Evolutionary conservation across 225 moss, liverwort and hornwort species (phyloP), one percentile per base, ranked within the genome.

Genomic region (Polytrichum commune): DNA sequence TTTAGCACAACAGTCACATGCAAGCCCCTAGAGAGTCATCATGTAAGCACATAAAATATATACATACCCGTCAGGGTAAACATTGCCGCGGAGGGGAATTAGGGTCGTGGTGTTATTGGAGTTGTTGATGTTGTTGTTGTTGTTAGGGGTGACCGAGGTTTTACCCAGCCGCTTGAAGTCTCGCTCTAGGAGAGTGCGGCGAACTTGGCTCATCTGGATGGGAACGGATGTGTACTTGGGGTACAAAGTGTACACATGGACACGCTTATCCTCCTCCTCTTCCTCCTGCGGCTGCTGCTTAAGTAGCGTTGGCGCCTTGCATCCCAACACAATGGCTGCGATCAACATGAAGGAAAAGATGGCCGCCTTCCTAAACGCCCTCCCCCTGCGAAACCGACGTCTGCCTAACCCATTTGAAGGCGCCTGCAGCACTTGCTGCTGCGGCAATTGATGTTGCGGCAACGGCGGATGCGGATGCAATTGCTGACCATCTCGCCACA

Each of bases 61-160:
- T 7, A 20, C 58, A n/a, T 79, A 95, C 95, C 96, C 96, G 33
- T 96, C 89, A 7, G 93, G 91, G 73, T 91, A 96, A 18, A 93
- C 78, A 62, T 96, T 93, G 6, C 96, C 96, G 19, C 85, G 82
- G 29, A 25, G 89, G 90, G 70, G 84, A 87, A 18, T 76, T 8
- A 57, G 79, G 62, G 8, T 84, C 73, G 55, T 77, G 73, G 13
- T 90, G 46, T 93, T 19, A 13, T 46, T 46, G 46, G 7, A 13
- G 46, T 38, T 38, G 38, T 53, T 67, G 53, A 3, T 32, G 32
- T 7, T 32, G 32, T 32, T 33, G 7, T 53, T 67, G 53, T 5
- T 68, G 29, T 32, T 68, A 8, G 68, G 67, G 18, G 66, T 67
- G 25, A 56, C 19, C 4, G 35, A 6, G 26, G 65, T 72, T 24